Evolutionary conservation across 768 basidiomycete genomes (phyloP).

Genomic region (Fibroporia radiculosa): DNA sequence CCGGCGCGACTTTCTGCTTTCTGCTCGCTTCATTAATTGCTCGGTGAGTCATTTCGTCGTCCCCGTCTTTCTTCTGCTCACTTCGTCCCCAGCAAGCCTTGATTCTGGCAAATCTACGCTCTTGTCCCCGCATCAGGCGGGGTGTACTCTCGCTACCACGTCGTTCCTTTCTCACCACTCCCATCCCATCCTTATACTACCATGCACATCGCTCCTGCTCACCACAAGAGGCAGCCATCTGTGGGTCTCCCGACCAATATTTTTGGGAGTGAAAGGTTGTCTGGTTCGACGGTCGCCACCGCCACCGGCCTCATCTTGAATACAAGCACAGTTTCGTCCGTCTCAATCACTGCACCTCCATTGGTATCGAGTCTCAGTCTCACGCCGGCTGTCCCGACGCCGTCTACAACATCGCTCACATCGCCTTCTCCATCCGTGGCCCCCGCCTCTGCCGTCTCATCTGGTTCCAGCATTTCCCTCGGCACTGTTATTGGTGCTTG

Average conservation of each 20-base stretch:
- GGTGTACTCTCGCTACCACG: constrained; percentile 4
- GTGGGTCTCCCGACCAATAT: neutral
- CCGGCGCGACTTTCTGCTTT: too few relatives aligned
- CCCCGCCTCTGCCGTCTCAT: constrained; percentile 3
- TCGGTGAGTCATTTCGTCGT: too few relatives aligned
- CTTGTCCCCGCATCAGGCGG: neutral
- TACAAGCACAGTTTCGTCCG: too few relatives aligned
- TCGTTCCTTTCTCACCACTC: constrained; percentile 14
- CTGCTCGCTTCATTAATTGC: too few relatives aligned
- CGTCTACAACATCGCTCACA: neutral
- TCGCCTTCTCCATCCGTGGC: constrained; percentile 5
- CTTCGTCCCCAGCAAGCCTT: too few relatives aligned
- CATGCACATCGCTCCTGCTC: constrained; percentile 11
- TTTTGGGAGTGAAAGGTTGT: neutral
- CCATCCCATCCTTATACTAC: constrained; percentile 6
- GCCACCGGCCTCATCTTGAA: neutral
- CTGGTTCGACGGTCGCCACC: neutral
- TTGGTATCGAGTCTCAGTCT: too few relatives aligned
- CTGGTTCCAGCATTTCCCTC: constrained; percentile 16
- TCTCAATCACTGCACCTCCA: constrained; percentile 1
- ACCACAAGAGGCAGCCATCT: constrained; percentile 2
- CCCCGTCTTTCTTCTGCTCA: too few relatives aligned
- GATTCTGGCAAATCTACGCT: too few relatives aligned
- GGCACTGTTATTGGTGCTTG: constrained; percentile 58
- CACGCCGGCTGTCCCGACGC: neutral